Conservation (phyloP, 306 rosid species). For the Prunus mongolica region DNA sequence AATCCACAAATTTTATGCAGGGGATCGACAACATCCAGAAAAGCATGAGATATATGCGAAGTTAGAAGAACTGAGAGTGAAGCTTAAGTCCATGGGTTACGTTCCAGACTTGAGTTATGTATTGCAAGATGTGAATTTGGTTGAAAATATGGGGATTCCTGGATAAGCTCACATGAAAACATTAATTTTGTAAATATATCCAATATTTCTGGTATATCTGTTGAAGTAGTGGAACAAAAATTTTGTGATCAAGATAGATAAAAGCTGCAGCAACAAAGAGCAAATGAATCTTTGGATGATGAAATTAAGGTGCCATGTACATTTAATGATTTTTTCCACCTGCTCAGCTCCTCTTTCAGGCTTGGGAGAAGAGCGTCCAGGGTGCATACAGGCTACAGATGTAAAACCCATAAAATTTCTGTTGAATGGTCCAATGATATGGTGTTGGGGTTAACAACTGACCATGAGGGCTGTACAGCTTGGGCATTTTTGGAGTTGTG, state of each 20-base stretch:
- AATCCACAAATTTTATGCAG: constrained; percentile 58
- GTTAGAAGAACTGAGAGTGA: constrained; percentile 42
- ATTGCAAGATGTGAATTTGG: constrained; percentile 9
- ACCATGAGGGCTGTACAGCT: background rate
- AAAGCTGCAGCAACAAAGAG: background rate
- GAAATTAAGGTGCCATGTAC: background rate
- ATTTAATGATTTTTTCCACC: background rate
- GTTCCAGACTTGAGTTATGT: constrained; percentile 22
- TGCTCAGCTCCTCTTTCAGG: background rate
- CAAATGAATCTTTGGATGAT: background rate
- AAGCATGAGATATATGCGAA: constrained; percentile 45
- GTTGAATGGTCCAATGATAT: background rate
- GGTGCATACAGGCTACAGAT: background rate
- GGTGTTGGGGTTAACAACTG: background rate
- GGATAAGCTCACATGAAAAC: background rate
- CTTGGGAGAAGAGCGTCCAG: background rate
- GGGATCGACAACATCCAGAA: constrained; percentile 59
- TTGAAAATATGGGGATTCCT: constrained; percentile 1
- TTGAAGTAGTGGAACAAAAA: background rate
- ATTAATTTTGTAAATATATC: background rate
- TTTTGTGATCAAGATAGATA: background rate
- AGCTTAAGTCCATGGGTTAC: constrained; percentile 24
- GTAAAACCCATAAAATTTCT: background rate
- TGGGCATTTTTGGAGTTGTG: background rate
- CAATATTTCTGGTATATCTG: background rate